A percentile compares a stretch with the other conserved stretches of the same genome.
Evolutionary conservation across 1,284 basidiomycete genomes (phyloP).

Genomic region (Fomes fomentarius): DNA sequence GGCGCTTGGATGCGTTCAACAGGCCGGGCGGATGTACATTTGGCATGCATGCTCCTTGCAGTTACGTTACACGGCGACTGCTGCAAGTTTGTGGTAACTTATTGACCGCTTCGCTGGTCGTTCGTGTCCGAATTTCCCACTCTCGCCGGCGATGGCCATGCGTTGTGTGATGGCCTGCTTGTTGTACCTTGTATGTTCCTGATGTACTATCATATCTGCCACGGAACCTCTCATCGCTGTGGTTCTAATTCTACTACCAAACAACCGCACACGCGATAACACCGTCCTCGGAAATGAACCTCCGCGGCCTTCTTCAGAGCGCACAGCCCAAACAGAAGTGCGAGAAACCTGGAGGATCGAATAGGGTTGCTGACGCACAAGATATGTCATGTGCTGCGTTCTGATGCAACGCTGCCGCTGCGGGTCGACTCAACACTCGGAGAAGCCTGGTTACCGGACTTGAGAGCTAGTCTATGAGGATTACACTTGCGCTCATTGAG

Average conservation of each 20-base stretch:
- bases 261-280: too few relatives aligned
- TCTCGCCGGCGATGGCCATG: background rate
- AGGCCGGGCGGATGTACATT: too few relatives aligned
- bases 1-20: background rate
- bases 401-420: background rate
- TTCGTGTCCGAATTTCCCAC: background rate
- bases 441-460: too few relatives aligned
- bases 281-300: too few relatives aligned
- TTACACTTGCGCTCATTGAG: too few relatives aligned
- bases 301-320: background rate
- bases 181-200: background rate
- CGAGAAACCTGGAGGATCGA: too few relatives aligned
- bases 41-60: background rate
- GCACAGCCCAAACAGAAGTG: background rate
- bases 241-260: background rate
- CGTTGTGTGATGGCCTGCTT: background rate
- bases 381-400: too few relatives aligned
- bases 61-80: background rate
- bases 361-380: too few relatives aligned
- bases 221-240: background rate
- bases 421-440: too few relatives aligned
- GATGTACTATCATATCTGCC: background rate
- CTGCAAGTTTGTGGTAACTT: constrained; percentile 4
- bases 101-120: constrained; percentile 3
- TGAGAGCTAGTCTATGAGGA: too few relatives aligned